These are phyloP conservation scores for Allomyces arbusculus DNA, from an alignment of 192 early-diverging fungal genomes.

Conservation along the genomic window DNA sequence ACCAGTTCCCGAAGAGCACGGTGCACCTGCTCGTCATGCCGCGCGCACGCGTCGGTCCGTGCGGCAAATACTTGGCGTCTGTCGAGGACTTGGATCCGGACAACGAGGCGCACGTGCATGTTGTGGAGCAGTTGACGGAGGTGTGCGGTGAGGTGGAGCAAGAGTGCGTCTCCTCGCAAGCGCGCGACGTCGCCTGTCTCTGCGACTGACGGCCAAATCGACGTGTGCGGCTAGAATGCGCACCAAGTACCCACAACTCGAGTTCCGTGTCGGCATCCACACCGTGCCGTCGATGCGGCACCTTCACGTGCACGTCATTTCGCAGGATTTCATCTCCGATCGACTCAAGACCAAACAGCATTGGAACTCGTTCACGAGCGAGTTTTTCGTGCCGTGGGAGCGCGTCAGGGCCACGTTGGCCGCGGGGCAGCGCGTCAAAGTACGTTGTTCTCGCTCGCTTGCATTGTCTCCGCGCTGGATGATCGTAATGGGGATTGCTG, in stretches of 20 bases:
- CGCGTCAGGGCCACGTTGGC: constrained; percentile 16
- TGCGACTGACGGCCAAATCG: background rate
- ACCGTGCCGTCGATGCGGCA: constrained; percentile 35
- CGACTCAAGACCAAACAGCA: constrained; percentile 34
- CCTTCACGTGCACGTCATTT: constrained; percentile 43
- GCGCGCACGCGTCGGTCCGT: constrained; percentile 3
- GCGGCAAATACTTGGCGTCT: background rate
- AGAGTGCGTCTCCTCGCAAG: constrained; percentile 1
- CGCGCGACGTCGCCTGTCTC: background rate
- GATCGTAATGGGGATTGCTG: too few species aligned
- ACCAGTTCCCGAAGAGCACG: constrained; percentile 26
- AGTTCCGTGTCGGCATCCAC: constrained; percentile 39
- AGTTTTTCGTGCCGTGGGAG: constrained; percentile 26
- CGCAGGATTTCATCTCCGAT: constrained; percentile 29
- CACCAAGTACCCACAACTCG: constrained; percentile 5
- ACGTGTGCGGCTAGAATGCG: constrained; percentile 8
- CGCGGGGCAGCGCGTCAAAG: constrained; percentile 13
- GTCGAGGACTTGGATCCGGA: constrained; percentile 16
- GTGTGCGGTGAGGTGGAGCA: constrained; percentile 11
- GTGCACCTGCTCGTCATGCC: constrained; percentile 32
- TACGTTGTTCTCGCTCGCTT: constrained; percentile 1
- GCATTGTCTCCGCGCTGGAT: too few species aligned
- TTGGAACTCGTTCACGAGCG: constrained; percentile 41
- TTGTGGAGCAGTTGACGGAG: constrained; percentile 13
- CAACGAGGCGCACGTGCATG: constrained; percentile 8